phyloP scores from a whole-genome alignment of 164 flowering plant species.

The Aristolochia californica region DNA sequence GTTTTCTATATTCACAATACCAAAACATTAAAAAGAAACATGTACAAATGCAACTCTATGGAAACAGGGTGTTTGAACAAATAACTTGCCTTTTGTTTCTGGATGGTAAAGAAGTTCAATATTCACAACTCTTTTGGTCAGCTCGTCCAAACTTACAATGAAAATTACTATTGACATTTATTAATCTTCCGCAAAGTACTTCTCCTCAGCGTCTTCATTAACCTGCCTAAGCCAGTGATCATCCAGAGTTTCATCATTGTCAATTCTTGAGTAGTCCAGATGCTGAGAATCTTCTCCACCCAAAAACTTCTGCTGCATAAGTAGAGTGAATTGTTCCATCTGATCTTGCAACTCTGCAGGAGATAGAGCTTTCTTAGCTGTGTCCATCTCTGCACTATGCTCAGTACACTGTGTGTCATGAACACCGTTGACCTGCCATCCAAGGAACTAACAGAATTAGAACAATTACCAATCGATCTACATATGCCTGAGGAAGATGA shows the following conservation, averaged over 20 bases:
- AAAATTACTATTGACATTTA: neutral
- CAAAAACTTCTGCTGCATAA: constrained; percentile 89
- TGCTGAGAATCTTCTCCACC: constrained; percentile 76
- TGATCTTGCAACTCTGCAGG: constrained; percentile 69
- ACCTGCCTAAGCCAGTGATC: constrained; percentile 90
- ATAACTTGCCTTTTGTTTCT: no score
- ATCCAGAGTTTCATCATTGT: constrained; percentile 69
- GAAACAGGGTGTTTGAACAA: no score
- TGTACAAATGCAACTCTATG: no score
- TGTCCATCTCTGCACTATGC: constrained; percentile 3
- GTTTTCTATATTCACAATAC: no score
- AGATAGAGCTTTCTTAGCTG: constrained; percentile 25
- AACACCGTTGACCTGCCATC: neutral
- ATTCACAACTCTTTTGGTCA: no score
- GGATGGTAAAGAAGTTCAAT: no score
- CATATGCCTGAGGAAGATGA: no score
- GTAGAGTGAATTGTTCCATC: constrained; percentile 71
- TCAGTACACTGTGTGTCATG: constrained; percentile 3
- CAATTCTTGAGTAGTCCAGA: constrained; percentile 79
- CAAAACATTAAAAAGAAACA: no score
- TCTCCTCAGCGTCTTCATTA: constrained; percentile 79
- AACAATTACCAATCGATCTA: no score
- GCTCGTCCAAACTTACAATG: neutral
- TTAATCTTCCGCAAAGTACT: constrained; percentile 62
- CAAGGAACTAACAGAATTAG: neutral